phyloP scores from a whole-genome alignment of 805 yeast species.

The Ogataea methanolica region DNA sequence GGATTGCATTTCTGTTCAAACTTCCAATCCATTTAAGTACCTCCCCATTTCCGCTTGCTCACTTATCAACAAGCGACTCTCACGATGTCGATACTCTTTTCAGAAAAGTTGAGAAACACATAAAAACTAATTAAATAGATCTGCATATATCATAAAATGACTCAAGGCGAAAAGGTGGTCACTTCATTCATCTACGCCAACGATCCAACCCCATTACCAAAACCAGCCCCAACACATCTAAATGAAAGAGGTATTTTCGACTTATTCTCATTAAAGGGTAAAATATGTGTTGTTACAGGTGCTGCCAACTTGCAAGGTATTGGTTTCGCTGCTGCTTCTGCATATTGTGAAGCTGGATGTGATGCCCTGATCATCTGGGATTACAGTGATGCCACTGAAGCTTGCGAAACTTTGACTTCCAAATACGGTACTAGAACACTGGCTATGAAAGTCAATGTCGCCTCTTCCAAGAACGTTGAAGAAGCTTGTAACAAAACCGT shows the following conservation, averaged over 20 bases:
- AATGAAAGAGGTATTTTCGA: constrained; percentile 33
- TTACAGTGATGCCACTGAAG: constrained; percentile 22
- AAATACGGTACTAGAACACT: constrained; percentile 24
- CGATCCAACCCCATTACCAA: constrained; percentile 25
- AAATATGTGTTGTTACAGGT: constrained; percentile 82
- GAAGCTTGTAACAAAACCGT: constrained; percentile 29
- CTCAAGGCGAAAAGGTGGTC: constrained; percentile 17
- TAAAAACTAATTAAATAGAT: too few species aligned
- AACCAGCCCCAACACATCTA: constrained; percentile 22
- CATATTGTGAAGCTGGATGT: constrained; percentile 84
- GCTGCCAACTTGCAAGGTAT: constrained; percentile 65
- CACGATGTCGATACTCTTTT: too few species aligned
- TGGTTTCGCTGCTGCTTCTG: constrained; percentile 77
- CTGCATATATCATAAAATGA: constrained; percentile 9
- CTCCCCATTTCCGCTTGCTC: too few species aligned
- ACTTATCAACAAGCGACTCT: too few species aligned
- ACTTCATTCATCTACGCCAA: constrained; percentile 21
- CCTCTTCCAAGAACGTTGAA: constrained; percentile 32
- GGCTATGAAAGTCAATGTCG: constrained; percentile 32
- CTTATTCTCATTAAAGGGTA: constrained; percentile 73
- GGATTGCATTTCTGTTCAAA: too few species aligned
- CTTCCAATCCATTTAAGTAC: too few species aligned
- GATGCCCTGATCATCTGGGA: constrained; percentile 53
- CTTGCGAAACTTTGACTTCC: constrained; percentile 14
- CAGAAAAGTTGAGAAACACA: too few species aligned